Percentiles rank a stretch among this genome's conserved stretches.
Evolutionary conservation across 2,329 filamentous ascomycete species (phyloP).

Genomic region (Colletotrichum sp.): DNA sequence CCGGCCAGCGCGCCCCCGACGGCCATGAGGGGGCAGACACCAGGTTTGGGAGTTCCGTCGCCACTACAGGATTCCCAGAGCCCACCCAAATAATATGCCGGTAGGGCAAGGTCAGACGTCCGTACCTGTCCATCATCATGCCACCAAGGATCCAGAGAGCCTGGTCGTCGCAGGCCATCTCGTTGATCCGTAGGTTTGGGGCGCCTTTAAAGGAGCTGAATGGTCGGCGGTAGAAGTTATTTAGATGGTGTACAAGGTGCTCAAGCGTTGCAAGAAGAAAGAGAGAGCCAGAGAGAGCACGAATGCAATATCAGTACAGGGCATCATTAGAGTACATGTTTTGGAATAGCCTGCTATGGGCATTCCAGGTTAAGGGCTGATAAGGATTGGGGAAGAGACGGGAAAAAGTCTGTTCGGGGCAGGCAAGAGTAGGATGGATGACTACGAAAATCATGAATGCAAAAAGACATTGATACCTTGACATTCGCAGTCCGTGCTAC

Average conservation of each 20-base stretch:
- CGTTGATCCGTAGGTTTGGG: not conserved
- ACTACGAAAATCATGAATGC: not conserved
- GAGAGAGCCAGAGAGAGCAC: not conserved
- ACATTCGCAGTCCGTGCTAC: not conserved
- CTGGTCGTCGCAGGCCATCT: not conserved
- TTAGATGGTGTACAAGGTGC: not conserved
- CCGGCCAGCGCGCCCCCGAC: conserved; percentile 22
- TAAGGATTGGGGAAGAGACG: not conserved
- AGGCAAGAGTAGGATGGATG: not conserved
- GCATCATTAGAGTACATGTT: not conserved
- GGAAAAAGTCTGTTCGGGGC: not conserved
- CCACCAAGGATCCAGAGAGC: not conserved
- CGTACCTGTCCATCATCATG: not conserved
- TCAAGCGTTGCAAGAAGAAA: not conserved
- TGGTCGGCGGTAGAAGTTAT: not conserved
- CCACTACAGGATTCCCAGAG: conserved; percentile 1
- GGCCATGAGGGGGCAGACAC: conserved; percentile 4
- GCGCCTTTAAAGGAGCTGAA: not conserved
- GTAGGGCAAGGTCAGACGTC: not conserved
- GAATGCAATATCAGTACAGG: not conserved
- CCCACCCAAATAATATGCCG: not conserved
- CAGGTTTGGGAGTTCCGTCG: not conserved
- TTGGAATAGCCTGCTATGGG: not conserved
- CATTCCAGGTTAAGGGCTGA: not conserved
- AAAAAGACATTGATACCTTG: not conserved